phyloP scores from a whole-genome alignment of 768 basidiomycete genomes.

The Russula sp. region DNA sequence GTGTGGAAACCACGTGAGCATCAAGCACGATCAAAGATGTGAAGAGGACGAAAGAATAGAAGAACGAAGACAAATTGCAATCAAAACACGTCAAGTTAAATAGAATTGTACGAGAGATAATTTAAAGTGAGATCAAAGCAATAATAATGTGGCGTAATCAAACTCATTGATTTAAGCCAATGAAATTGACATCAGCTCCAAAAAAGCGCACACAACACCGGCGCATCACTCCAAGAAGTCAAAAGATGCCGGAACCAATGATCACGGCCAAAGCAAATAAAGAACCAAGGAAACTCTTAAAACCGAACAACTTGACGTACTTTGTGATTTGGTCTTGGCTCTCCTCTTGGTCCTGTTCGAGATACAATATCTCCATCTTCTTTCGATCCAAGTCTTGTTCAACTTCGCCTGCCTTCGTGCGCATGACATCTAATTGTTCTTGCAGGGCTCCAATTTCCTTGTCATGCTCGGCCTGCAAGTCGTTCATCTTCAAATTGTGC shows the following conservation, averaged over 20 bases:
- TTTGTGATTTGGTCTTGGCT: slow-evolving; percentile 68
- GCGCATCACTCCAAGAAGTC: slow-evolving; percentile 28
- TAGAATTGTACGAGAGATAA: slow-evolving; percentile 11
- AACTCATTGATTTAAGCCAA: background rate
- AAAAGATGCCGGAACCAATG: slow-evolving; percentile 40
- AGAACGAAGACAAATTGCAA: slow-evolving; percentile 18
- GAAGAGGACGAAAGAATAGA: slow-evolving; percentile 3
- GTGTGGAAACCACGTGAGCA: slow-evolving; percentile 23
- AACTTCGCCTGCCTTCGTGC: slow-evolving; percentile 50
- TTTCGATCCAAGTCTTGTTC: slow-evolving; percentile 63
- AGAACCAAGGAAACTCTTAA: slow-evolving; percentile 43
- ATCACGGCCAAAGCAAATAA: slow-evolving; percentile 28
- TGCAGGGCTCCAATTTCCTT: slow-evolving; percentile 51
- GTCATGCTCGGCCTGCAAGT: slow-evolving; percentile 66
- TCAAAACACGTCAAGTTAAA: slow-evolving; percentile 30
- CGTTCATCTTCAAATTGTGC: slow-evolving; percentile 76
- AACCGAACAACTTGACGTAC: slow-evolving; percentile 65
- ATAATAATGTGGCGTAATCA: slow-evolving; percentile 11
- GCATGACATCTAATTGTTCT: slow-evolving; percentile 56
- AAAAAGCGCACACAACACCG: slow-evolving; percentile 18
- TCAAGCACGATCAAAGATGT: slow-evolving; percentile 9
- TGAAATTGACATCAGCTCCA: slow-evolving; percentile 19
- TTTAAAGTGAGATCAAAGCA: background rate
- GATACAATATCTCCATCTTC: slow-evolving; percentile 76
- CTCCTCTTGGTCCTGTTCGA: slow-evolving; percentile 79